Conservation (phyloP, 1,284 basidiomycete genomes). For the Leucocoprinus gongylophorus region DNA sequence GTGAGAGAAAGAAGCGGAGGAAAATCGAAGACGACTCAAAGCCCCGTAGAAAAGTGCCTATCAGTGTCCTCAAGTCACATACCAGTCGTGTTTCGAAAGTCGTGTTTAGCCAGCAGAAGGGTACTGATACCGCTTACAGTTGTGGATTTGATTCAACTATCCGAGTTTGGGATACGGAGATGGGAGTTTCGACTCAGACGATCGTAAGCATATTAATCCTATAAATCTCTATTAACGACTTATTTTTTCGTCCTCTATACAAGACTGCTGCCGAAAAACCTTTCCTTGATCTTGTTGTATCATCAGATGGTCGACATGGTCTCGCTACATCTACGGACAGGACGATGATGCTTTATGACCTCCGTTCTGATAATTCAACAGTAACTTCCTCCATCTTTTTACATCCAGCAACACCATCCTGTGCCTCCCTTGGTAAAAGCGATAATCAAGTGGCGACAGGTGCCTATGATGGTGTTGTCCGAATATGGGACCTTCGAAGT, state of each 20-base stretch:
- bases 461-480: slow-evolving; percentile 75
- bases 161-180: slow-evolving; percentile 65
- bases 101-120: slow-evolving; percentile 14
- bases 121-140: slow-evolving; percentile 45
- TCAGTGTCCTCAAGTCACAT: slow-evolving; percentile 66
- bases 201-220: slow-evolving; percentile 43
- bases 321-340: slow-evolving; percentile 65
- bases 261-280: slow-evolving; percentile 66
- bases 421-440: slow-evolving; percentile 43
- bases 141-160: slow-evolving; percentile 75
- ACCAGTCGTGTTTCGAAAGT: slow-evolving; percentile 67
- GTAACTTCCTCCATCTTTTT: slow-evolving; percentile 44
- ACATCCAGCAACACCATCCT: slow-evolving; percentile 72
- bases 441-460: slow-evolving; percentile 69
- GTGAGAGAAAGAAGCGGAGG: slow-evolving; percentile 53
- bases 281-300: slow-evolving; percentile 53
- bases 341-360: slow-evolving; percentile 59
- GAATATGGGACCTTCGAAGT: slow-evolving; percentile 85
- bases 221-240: not conserved
- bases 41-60: slow-evolving; percentile 50
- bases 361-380: slow-evolving; percentile 35
- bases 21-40: slow-evolving; percentile 33
- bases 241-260: not conserved
- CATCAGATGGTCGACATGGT: slow-evolving; percentile 35
- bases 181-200: slow-evolving; percentile 57